A percentile compares a stretch with the other conserved stretches of the same genome.
phyloP scores from a whole-genome alignment of 2,329 filamentous ascomycete species.

The Endoconidiophora polonica region DNA sequence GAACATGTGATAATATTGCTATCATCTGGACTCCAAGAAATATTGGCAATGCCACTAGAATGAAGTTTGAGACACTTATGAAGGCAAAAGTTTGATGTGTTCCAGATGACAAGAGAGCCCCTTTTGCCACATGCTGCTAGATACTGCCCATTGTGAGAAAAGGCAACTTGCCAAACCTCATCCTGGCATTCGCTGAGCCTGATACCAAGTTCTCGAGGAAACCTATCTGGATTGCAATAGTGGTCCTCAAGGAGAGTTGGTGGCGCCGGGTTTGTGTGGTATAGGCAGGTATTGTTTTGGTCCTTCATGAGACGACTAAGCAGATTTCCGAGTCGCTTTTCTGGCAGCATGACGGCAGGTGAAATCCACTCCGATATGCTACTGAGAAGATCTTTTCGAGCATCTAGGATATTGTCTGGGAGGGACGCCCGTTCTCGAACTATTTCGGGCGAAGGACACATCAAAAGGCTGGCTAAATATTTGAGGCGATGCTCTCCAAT shows the following conservation, averaged over 20 bases:
- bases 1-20: conserved; percentile 71
- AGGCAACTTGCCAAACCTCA: conserved; percentile 84
- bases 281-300: conserved; percentile 71
- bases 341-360: conserved; percentile 90
- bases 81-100: conserved; percentile 52
- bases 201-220: conserved; percentile 54
- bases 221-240: conserved; percentile 59
- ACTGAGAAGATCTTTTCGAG: conserved; percentile 51
- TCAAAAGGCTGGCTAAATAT: conserved; percentile 75
- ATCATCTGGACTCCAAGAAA: conserved; percentile 88
- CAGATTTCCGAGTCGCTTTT: conserved; percentile 68
- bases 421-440: conserved; percentile 43
- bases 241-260: conserved; percentile 87
- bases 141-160: conserved; percentile 71
- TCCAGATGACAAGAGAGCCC: conserved; percentile 63
- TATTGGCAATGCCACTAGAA: conserved; percentile 53
- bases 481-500: conserved; percentile 32
- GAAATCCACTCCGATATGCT: conserved; percentile 59
- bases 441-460: conserved; percentile 51
- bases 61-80: conserved; percentile 46
- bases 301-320: conserved; percentile 68
- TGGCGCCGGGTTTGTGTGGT: conserved; percentile 64
- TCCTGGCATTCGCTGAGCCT: conserved; percentile 20
- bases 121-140: conserved; percentile 72
- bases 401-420: conserved; percentile 58